Conservation (phyloP, 257 asterid species). For the Oldenlandia corymbosa region DNA sequence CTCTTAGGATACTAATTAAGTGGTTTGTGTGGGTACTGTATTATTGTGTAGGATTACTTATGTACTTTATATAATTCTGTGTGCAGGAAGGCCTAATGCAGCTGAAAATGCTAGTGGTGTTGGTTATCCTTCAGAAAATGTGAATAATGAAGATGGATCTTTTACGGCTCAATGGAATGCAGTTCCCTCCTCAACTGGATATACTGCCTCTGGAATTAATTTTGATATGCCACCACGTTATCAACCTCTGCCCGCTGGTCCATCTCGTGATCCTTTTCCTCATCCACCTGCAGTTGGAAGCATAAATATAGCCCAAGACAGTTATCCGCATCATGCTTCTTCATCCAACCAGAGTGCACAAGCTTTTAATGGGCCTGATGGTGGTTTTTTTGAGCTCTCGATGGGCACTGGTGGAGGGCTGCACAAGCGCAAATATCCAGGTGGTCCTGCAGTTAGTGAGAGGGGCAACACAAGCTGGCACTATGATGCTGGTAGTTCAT, state of each 20-base stretch:
- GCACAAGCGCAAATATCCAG: constrained; percentile 65
- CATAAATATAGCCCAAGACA: constrained; percentile 41
- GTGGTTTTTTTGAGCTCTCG: constrained; percentile 41
- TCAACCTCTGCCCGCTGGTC: constrained; percentile 44
- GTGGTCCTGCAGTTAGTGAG: constrained; percentile 46
- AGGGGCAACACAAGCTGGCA: constrained; percentile 59
- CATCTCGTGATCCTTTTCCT: constrained; percentile 43
- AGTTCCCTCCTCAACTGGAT: constrained; percentile 39
- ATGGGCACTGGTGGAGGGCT: constrained; percentile 50
- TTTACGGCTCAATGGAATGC: constrained; percentile 51
- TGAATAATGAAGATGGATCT: constrained; percentile 37
- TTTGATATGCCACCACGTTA: constrained; percentile 46
- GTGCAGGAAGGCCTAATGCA: constrained; percentile 34
- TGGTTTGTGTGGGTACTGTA: neutral
- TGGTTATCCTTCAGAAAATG: constrained; percentile 41
- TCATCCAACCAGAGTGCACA: constrained; percentile 53
- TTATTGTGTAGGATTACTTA: no score
- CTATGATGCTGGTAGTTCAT: constrained; percentile 68
- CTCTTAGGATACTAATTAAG: neutral
- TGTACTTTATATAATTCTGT: no score
- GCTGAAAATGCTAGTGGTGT: constrained; percentile 44
- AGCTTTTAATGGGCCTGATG: constrained; percentile 39
- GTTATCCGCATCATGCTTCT: constrained; percentile 46
- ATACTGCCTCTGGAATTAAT: constrained; percentile 36
- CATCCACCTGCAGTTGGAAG: constrained; percentile 39